Base-by-base conservation (phyloP, 768 basidiomycete species). In the Mycena floridula region DNA sequence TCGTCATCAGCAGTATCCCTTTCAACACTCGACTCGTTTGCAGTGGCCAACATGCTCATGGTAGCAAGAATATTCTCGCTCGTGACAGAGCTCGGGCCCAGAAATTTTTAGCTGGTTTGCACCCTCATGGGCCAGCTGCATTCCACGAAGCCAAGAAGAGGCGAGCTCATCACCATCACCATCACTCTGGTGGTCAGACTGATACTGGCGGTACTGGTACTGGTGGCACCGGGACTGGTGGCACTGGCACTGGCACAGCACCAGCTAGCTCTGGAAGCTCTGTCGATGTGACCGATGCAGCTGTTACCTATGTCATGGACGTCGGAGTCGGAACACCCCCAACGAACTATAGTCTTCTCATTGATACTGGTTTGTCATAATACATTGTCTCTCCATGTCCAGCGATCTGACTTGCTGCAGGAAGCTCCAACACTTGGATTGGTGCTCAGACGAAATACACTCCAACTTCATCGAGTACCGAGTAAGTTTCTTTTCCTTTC, bases 271-370 rank as follows among this genome's bases (percentile, higher is more conserved):
- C 44, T 18, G 58, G 50, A 41, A 52, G 62, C 25, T 72, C 67
- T 38, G 72, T 81, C 46, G 75, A 81, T 40, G 79, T 74, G 37
- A 80, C 74, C 32, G 76, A 81, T 56, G 64, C 80, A 55, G 69
- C 64, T 43, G 76, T 81, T 8, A 76, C 73, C 13, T 82, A 82
- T 56, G 74, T 72, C 7, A 62, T 68, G 47, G 53, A 67, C 13
- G 72, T 81, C 32, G 71, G 71, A 39, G 67, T 84, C 18, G 79
- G 79, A 7, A 63, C 53, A 38, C 78, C 78, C 5, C 53, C 74
- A 2, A 73, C 72, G 4, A 49, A 65, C 40, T 79, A 69, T 54
- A 72, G 58, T 2, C 70, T 83, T 30, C 65, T 81, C 39, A 77
- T 81, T 25, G 79, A 81, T 45, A 82, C 77, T 1, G 76, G 79